phyloP scores from a whole-genome alignment of 1,139 yeast species.

The Petasospora fabianii region DNA sequence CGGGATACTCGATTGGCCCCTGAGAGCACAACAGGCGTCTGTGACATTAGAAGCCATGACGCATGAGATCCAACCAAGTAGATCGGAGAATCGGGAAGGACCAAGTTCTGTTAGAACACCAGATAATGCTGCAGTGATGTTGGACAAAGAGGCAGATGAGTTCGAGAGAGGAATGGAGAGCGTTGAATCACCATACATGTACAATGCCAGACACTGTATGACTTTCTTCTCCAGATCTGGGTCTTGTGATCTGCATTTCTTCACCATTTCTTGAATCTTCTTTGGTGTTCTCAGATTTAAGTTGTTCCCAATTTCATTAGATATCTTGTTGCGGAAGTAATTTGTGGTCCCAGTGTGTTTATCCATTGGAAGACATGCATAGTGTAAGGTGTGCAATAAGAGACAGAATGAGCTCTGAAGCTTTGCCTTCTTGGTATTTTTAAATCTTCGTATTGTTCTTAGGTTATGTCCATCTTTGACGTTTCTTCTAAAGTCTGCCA shows the following conservation, averaged over 20 bases:
- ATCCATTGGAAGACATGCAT: slow-evolving; percentile 8
- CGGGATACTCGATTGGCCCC: slow-evolving; percentile 28
- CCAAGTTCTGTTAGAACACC: slow-evolving; percentile 5
- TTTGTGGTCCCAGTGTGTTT: slow-evolving; percentile 4
- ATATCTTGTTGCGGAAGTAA: slow-evolving; percentile 1
- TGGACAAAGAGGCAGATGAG: slow-evolving; percentile 1
- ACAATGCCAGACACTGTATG: slow-evolving; percentile 7
- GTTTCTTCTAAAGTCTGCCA: slow-evolving; percentile 12
- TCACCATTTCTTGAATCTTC: neutral
- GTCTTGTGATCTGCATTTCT: neutral
- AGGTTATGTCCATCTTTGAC: slow-evolving; percentile 6
- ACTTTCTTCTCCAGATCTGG: slow-evolving; percentile 4
- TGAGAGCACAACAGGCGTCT: slow-evolving; percentile 29
- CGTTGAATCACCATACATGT: slow-evolving; percentile 14
- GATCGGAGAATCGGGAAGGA: slow-evolving; percentile 13
- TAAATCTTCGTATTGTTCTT: slow-evolving; percentile 6
- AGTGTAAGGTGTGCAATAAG: slow-evolving; percentile 18
- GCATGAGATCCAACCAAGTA: slow-evolving; percentile 30
- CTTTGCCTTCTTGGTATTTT: slow-evolving; percentile 6
- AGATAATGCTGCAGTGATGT: slow-evolving; percentile 4
- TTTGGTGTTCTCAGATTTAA: neutral
- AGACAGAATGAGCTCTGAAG: slow-evolving; percentile 14
- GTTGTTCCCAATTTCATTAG: slow-evolving; percentile 1
- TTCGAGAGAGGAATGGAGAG: neutral
- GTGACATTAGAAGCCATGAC: slow-evolving; percentile 25